phyloP scores from a whole-genome alignment of 2,329 filamentous ascomycete genomes.

The Colletotrichum gigasporum region DNA sequence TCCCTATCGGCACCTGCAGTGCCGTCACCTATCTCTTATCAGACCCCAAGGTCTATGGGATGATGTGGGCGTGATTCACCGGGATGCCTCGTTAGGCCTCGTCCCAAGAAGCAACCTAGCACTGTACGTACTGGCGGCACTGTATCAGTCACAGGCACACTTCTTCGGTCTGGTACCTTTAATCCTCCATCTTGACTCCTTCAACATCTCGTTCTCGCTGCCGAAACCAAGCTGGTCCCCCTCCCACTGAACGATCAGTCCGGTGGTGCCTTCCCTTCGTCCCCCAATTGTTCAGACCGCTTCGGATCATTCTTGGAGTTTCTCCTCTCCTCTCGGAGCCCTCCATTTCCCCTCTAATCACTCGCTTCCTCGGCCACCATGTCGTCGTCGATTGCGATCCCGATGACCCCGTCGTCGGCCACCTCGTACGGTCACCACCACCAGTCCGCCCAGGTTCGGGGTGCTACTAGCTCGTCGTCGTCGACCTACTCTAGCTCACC shows the following conservation, averaged over 20 bases:
- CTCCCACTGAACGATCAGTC: conserved; percentile 18
- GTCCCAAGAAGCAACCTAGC: conserved; percentile 20
- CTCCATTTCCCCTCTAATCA: neutral
- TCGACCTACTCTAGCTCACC: conserved; percentile 68
- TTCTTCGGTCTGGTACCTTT: conserved; percentile 18
- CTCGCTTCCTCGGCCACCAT: conserved; percentile 51
- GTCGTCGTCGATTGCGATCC: conserved; percentile 78
- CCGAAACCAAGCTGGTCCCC: conserved; percentile 20
- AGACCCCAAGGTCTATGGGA: conserved; percentile 22
- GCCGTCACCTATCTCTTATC: conserved; percentile 32
- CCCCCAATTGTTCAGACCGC: conserved; percentile 4
- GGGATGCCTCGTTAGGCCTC: conserved; percentile 29
- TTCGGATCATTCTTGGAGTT: conserved; percentile 4
- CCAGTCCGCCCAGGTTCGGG: conserved; percentile 50
- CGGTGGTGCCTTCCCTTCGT: conserved; percentile 2
- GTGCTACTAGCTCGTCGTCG: conserved; percentile 58
- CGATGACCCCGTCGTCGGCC: conserved; percentile 51
- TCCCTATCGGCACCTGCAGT: conserved; percentile 2
- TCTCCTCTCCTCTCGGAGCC: conserved; percentile 4
- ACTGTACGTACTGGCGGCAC: too few relatives aligned
- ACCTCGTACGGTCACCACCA: conserved; percentile 41
- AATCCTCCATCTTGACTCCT: conserved; percentile 18
- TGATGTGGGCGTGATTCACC: conserved; percentile 30
- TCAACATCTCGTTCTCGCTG: conserved; percentile 16
- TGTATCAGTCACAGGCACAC: conserved; percentile 27